phyloP scores from a whole-genome alignment of 2,329 filamentous ascomycete species.

The Aspergillus sclerotialis region DNA sequence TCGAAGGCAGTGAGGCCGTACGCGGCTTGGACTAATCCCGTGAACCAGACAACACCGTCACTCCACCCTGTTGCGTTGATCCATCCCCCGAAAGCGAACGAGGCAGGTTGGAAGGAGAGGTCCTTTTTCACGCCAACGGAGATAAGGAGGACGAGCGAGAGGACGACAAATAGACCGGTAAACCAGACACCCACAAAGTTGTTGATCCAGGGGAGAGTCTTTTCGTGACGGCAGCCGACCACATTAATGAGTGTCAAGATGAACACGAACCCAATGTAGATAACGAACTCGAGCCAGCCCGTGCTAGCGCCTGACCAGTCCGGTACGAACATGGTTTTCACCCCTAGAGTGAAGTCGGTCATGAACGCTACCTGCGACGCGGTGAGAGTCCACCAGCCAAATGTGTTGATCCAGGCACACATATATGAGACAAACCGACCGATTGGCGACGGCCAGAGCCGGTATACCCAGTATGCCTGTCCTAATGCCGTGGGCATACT shows the following conservation, averaged over 20 bases:
- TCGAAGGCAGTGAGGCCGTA: constrained; percentile 54
- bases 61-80: constrained; percentile 47
- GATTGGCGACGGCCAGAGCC: constrained; percentile 30
- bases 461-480: constrained; percentile 52
- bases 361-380: constrained; percentile 53
- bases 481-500: constrained; percentile 55
- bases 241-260: constrained; percentile 46
- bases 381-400: constrained; percentile 53
- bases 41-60: constrained; percentile 52
- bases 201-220: constrained; percentile 47
- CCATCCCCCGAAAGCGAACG: constrained; percentile 50
- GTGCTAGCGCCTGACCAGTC: constrained; percentile 39
- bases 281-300: constrained; percentile 50
- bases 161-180: constrained; percentile 45
- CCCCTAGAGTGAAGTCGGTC: constrained; percentile 51
- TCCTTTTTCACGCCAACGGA: constrained; percentile 41
- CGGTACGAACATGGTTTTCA: constrained; percentile 48
- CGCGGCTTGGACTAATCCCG: constrained; percentile 50
- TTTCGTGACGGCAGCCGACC: constrained; percentile 45
- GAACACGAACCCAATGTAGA: constrained; percentile 47
- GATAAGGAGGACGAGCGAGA: constrained; percentile 47
- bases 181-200: constrained; percentile 51
- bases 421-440: constrained; percentile 50
- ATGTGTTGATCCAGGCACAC: constrained; percentile 55
- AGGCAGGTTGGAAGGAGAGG: constrained; percentile 42